phyloP scores from a whole-genome alignment of 2,329 filamentous ascomycete species.

The Exophiala oligosperma region DNA sequence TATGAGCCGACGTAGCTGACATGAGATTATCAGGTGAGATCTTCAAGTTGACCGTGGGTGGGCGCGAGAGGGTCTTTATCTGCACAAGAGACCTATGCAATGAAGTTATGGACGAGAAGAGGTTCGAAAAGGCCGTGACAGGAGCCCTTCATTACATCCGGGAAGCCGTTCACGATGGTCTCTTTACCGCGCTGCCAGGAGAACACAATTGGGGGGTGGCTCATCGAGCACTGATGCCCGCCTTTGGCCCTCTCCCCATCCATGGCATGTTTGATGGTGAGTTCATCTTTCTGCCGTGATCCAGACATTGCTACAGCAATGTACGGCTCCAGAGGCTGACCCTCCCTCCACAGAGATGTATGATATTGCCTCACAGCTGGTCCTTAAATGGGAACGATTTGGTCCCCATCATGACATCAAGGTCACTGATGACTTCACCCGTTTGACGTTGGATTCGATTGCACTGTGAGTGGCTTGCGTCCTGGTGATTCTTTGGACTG shows the following conservation, averaged over 20 bases:
- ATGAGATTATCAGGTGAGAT: constrained; percentile 53
- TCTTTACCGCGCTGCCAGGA: constrained; percentile 60
- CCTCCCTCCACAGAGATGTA: constrained; percentile 13
- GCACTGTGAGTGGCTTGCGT: constrained; percentile 46
- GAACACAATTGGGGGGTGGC: constrained; percentile 65
- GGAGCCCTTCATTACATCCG: constrained; percentile 56
- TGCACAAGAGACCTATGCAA: constrained; percentile 58
- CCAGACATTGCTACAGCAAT: too few species aligned
- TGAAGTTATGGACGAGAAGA: constrained; percentile 64
- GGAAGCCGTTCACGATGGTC: constrained; percentile 62
- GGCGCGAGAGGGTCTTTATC: constrained; percentile 50
- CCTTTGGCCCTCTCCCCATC: constrained; percentile 48
- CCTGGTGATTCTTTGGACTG: background rate
- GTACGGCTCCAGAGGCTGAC: constrained; percentile 17
- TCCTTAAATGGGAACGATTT: constrained; percentile 44
- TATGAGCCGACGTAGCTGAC: too few species aligned
- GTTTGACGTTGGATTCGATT: constrained; percentile 69
- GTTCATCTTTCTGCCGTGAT: constrained; percentile 4
- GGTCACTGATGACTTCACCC: constrained; percentile 68
- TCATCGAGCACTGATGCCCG: constrained; percentile 47
- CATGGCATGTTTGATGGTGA: constrained; percentile 40
- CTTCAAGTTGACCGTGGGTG: constrained; percentile 56
- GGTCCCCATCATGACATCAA: constrained; percentile 59
- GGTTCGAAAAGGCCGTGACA: constrained; percentile 60
- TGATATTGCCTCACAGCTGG: constrained; percentile 40